A percentile compares a stretch with the other conserved stretches of the same genome.
Conservation (phyloP, 306 rosid species). For the Canavalia gladiata region DNA sequence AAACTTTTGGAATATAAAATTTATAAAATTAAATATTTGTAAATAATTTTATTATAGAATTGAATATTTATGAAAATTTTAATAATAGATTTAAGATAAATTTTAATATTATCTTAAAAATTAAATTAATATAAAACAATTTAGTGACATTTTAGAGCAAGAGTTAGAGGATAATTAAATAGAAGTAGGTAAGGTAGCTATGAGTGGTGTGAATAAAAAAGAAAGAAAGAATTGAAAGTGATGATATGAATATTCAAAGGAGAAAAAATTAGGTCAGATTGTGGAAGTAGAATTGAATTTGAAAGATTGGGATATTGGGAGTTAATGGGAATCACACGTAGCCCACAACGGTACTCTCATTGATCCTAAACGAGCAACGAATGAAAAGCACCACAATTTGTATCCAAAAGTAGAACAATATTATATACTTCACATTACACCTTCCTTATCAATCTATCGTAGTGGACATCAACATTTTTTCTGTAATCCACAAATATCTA, state of each 20-base stretch:
- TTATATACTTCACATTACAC: conserved; percentile 38
- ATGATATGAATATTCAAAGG: conserved; percentile 31
- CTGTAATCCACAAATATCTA: conserved; percentile 3
- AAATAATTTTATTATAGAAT: too few species aligned
- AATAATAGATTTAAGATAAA: too few species aligned
- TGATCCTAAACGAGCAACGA: conserved; percentile 11
- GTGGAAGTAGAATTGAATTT: conserved; percentile 12
- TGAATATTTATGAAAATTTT: too few species aligned
- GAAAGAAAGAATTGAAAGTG: conserved; percentile 5
- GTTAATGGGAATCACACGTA: conserved; percentile 59
- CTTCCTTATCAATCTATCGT: conserved; percentile 46
- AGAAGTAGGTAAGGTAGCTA: too few species aligned
- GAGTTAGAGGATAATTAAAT: too few species aligned
- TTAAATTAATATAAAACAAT: too few species aligned
- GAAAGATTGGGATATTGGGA: conserved; percentile 48
- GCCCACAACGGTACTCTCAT: conserved; percentile 50
- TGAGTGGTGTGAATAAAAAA: too few species aligned
- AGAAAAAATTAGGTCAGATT: conserved; percentile 50
- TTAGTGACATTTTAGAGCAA: too few species aligned
- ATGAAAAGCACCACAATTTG: conserved; percentile 53
- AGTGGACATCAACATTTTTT: conserved; percentile 47
- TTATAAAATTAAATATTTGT: too few species aligned
- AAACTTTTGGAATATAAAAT: too few species aligned
- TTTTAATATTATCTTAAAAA: too few species aligned
- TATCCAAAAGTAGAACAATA: conserved; percentile 52